A percentile compares a stretch with the other conserved stretches of the same genome.
Conservation (phyloP, 306 rosid genomes). For the Dryas drummondii region DNA sequence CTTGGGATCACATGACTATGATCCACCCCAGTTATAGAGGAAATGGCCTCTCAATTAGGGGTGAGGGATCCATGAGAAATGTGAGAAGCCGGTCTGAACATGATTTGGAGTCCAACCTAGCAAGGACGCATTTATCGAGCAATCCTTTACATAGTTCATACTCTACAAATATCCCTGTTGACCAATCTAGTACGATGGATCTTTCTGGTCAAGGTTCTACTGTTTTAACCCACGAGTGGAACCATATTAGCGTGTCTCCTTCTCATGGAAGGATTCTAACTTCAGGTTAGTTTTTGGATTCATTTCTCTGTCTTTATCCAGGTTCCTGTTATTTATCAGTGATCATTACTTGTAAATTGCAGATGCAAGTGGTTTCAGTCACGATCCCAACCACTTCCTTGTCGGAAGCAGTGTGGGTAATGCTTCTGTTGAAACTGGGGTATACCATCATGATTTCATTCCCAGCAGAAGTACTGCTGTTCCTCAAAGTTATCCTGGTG, state of each 20-base stretch:
- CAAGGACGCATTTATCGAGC: slow-evolving; percentile 55
- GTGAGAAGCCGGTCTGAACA: slow-evolving; percentile 77
- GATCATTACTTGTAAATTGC: slow-evolving; percentile 22
- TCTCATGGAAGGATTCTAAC: slow-evolving; percentile 50
- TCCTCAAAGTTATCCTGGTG: slow-evolving; percentile 57
- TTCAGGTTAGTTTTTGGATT: slow-evolving; percentile 42
- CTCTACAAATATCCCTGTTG: slow-evolving; percentile 45
- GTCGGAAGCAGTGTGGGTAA: slow-evolving; percentile 56
- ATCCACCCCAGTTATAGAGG: slow-evolving; percentile 58
- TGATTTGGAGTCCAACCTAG: slow-evolving; percentile 66
- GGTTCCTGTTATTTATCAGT: slow-evolving; percentile 23
- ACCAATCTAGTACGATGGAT: slow-evolving; percentile 50
- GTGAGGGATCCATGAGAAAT: slow-evolving; percentile 69
- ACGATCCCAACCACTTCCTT: slow-evolving; percentile 53
- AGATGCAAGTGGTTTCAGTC: slow-evolving; percentile 58
- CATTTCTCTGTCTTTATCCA: background rate
- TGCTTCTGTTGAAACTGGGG: slow-evolving; percentile 53
- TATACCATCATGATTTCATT: slow-evolving; percentile 56
- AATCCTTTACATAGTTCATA: slow-evolving; percentile 46
- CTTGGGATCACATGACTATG: slow-evolving; percentile 68
- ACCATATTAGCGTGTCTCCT: slow-evolving; percentile 54
- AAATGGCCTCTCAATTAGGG: slow-evolving; percentile 59
- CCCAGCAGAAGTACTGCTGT: slow-evolving; percentile 43
- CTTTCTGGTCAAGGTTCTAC: slow-evolving; percentile 49
- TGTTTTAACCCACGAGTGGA: slow-evolving; percentile 62